A percentile compares a stretch with the other conserved stretches of the same genome.
Conservation (phyloP, 192 early-diverging fungal genomes). For the Chytriomyces sp. region DNA sequence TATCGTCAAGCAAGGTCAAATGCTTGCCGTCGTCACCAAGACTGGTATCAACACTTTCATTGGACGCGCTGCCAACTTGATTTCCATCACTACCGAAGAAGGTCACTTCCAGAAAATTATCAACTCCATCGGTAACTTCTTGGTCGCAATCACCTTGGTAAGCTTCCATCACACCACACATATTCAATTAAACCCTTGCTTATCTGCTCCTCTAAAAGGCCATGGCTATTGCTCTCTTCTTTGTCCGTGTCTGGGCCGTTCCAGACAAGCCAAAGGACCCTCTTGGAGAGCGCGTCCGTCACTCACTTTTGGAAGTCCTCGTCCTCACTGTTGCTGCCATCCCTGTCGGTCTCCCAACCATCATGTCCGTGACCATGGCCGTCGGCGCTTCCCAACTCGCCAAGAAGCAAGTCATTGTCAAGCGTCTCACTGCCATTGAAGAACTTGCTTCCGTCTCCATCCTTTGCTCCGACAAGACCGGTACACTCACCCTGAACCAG, state of each 20-base stretch:
- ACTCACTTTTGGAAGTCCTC: slow-evolving; percentile 67
- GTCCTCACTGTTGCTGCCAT: slow-evolving; percentile 89
- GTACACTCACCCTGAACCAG: slow-evolving; percentile 89
- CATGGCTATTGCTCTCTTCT: slow-evolving; percentile 68
- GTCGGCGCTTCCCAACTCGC: slow-evolving; percentile 88
- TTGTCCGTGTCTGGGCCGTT: slow-evolving; percentile 57
- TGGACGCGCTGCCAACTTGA: slow-evolving; percentile 90
- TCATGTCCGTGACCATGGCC: slow-evolving; percentile 94
- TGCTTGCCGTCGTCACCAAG: slow-evolving; percentile 91
- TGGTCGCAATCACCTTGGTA: slow-evolving; percentile 71
- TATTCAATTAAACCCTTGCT: not conserved
- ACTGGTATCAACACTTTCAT: slow-evolving; percentile 92
- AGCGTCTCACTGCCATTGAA: slow-evolving; percentile 88
- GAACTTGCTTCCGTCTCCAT: slow-evolving; percentile 90
- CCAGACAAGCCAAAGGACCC: slow-evolving; percentile 57
- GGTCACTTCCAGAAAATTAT: slow-evolving; percentile 94
- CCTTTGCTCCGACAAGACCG: slow-evolving; percentile 76
- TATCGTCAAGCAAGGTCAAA: slow-evolving; percentile 94
- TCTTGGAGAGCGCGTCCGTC: slow-evolving; percentile 32
- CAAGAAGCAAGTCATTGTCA: slow-evolving; percentile 87
- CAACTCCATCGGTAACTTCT: slow-evolving; percentile 85
- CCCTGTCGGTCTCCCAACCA: slow-evolving; percentile 89
- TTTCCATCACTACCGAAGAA: slow-evolving; percentile 86
- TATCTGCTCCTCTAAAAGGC: not conserved
- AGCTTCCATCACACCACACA: slow-evolving; percentile 26